Conservation (phyloP, 257 asterid species). For the Nicotiana tomentosiformis region DNA sequence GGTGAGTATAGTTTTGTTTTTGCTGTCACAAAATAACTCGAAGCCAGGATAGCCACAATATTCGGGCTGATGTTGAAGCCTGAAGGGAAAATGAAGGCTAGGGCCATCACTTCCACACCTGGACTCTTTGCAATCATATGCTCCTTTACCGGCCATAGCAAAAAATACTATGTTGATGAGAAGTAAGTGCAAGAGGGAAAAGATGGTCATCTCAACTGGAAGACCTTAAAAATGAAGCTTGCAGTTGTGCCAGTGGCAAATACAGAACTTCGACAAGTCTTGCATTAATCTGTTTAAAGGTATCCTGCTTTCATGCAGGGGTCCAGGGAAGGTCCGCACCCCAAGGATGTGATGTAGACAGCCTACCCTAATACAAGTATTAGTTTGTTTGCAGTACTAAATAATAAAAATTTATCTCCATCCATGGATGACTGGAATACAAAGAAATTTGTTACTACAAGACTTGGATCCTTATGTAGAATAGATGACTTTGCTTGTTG, state of each 20-base stretch:
- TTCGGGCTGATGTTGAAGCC: neutral
- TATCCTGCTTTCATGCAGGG: no score
- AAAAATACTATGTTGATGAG: neutral
- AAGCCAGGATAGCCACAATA: conserved; percentile 11
- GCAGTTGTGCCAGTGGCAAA: neutral
- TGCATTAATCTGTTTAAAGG: no score
- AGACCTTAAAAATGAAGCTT: neutral
- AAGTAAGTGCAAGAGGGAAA: neutral
- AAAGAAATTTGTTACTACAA: no score
- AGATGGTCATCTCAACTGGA: neutral
- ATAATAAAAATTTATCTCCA: no score
- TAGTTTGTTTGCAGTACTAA: no score
- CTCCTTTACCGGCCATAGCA: neutral
- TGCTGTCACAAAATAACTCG: neutral
- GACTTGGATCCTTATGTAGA: no score
- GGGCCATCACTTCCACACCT: neutral
- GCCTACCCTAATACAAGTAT: no score
- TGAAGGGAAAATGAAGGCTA: conserved; percentile 2
- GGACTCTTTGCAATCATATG: neutral
- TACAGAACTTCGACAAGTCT: no score
- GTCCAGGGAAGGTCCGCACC: no score
- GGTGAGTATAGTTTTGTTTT: neutral
- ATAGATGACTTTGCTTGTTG: no score
- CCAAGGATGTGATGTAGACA: no score
- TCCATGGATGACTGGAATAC: no score